Base-by-base conservation (phyloP, 768 basidiomycete species). In the Suillus occidentalis region DNA sequence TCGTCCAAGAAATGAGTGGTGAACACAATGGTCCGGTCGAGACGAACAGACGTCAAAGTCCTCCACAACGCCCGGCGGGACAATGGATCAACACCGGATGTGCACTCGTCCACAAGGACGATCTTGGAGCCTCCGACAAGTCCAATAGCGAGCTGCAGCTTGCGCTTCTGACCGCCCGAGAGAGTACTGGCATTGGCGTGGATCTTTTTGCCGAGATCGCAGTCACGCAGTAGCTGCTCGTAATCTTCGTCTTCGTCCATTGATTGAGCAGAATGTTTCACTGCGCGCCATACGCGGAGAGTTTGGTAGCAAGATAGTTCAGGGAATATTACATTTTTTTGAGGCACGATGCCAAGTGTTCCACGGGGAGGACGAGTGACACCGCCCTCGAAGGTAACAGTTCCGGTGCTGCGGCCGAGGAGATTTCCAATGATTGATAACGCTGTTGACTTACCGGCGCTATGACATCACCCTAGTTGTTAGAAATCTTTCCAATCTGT, bases 1-100 rank as follows among this genome's bases (percentile, higher is more conserved):
- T 92, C 90, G 64, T 92, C 91, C 2, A 92, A 80, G 76, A 91
- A 90, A 76, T 93, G 92, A 0, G 91, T 94, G 0, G 92, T 93
- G 72, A 92, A 88, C 3, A 93, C 79, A 43, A 93, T 86, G 0
- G 88, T 87, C 57, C 89, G 80, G 50, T 88, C 86, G 40, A 87
- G 79, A 16, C 88, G 84, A 63, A 89, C 85, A 3, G 86, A 82
- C 4, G 85, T 90, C 63, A 94, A 76, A 0, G 87, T 89, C 62
- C 87, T 84, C 92, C 92, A 94, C 8, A 94, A 76, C 1, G 92
- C 86, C 39, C 92, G 82, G 59, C 92, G 80, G 63, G 91, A 92
- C 42, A 94, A 76, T 3, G 92, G 92, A 72, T 94, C 92, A 13
- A 94, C 89, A 3, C 92, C 92, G 28, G 89, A 91, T 2, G 91